Base-by-base conservation (phyloP, 345 rosid species). In the Salix suchowensis region DNA sequence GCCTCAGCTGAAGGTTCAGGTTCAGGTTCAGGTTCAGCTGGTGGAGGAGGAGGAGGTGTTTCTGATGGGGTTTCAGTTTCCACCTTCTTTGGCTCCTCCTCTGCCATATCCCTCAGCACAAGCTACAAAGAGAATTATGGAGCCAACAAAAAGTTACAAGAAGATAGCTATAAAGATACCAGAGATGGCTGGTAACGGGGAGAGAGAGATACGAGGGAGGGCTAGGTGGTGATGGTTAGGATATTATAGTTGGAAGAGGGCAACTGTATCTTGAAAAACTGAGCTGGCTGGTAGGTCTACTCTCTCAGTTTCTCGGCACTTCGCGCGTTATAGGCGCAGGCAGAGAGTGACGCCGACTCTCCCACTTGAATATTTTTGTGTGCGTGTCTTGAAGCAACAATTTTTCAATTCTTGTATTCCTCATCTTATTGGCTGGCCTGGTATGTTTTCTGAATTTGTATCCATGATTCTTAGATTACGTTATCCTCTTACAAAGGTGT, bases 1-100 rank as follows among this genome's bases (percentile, higher is more conserved):
- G 76, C 39, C 12, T 84, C 84, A 26, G 48, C 76, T 58, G 1
- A 26, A n/a, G 64, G 28, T n/a, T 58, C 64, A 5, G 82, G 50
- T 67, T 58, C 64, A 5, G 82, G 50, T 67, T 73, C 82, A 7
- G 82, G 42, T 67, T 73, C 83, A 6, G 82, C 65, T 2, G 60
- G 72, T 5, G 75, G 79, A 34, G 78, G 46, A 1, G 80, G 70
- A 18, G 71, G 79, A 5, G 76, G 64, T 21, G 82, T 80, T 16
- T 76, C 82, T 9, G 82, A 34, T 2, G 85, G 80, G 30, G 80
- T 9, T 40, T 81, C 85, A 19, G 84, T 12, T 66, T 87, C 91
- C 4, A 80, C 74, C 82, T 81, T 83, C 86, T 84, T 86, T 50
- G 87, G 73, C 69, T 83, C 86, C 69, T 83, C 87, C 71, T 87